Evolutionary conservation across 331 rosid species (phyloP), one percentile per base, ranked within the genome.

Genomic region (Pyrus hybrid): DNA sequence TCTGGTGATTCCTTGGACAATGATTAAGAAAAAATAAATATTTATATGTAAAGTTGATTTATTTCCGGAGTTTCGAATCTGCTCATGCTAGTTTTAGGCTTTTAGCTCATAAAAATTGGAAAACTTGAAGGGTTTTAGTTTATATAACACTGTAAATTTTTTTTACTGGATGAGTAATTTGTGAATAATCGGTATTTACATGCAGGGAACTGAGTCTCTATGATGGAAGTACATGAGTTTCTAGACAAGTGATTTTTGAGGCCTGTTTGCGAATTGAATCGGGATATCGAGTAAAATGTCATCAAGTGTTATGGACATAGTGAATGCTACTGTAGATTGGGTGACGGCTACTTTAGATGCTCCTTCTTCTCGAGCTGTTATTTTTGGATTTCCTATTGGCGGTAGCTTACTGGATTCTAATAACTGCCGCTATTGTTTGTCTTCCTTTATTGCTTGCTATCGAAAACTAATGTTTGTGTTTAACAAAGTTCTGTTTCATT

Each of bases 361-460:
- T 69, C 96, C 99, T 65, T 90, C 92, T 65, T 90, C 99, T 37
- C 79, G 97, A 79, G 97, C 99, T 67, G 89, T 90, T 58, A 95
- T 95, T 79, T 95, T 87, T 37, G 97, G 99, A 75, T 87, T 89
- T 49, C 92, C 90, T 22, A 89, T 92, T 67, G 87, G 96, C 74
- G 99, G 99, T 95, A 87, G 73, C 71, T 35, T 73, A 47, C 82
- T 43, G 21, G 35, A 58, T 79, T 72, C 57, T 78, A 29, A 4
- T 14, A 26, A 35, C 57, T 43, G 49, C 17, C 25, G 23, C 2
- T 57, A 7, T 51, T 51, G 57, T 51, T 51, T 51, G 57, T 51
- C 57, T 51, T 20, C 57, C 57, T 7, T 62, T 58, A 23, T 49
- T 30, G 43, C 22, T 62, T 75, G 67, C 12, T 26, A 41, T 4